Evolutionary conservation across 495 filamentous ascomycete genomes (phyloP).

Genomic region (Aspergillus sclerotiicarbonarius): DNA sequence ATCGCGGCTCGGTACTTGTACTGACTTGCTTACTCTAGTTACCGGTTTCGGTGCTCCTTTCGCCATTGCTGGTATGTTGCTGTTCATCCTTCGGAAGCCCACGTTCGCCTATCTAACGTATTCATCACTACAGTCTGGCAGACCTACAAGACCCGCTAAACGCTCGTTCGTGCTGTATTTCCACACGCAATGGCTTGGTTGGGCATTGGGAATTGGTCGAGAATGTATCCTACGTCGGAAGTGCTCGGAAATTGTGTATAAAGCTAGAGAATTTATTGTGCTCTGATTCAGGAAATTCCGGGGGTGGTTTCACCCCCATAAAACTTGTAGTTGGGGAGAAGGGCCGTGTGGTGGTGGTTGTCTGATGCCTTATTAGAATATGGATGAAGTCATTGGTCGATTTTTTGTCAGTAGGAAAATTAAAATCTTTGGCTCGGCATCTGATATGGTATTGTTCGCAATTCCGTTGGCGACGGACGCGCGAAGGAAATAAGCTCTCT

Average conservation of each 20-base stretch:
- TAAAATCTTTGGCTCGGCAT: constrained; percentile 42
- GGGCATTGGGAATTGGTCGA: constrained; percentile 21
- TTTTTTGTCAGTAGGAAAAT: constrained; percentile 37
- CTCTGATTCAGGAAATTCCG: constrained; percentile 18
- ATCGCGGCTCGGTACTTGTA: constrained; percentile 7
- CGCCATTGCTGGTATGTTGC: constrained; percentile 71
- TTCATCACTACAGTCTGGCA: constrained; percentile 69
- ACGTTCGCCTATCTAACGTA: constrained; percentile 23
- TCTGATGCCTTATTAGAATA: constrained; percentile 33
- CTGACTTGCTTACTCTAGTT: constrained; percentile 46
- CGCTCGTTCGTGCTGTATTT: constrained; percentile 13
- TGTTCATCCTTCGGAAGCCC: neutral
- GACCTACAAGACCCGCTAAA: constrained; percentile 66
- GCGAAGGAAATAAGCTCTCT: constrained; percentile 3
- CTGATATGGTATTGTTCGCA: constrained; percentile 20
- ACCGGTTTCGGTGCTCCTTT: constrained; percentile 79
- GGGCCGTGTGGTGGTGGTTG: constrained; percentile 8
- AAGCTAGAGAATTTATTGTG: constrained; percentile 42
- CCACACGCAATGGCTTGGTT: constrained; percentile 21
- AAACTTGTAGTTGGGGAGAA: constrained; percentile 7
- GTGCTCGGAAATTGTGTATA: constrained; percentile 41
- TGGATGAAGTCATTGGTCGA: constrained; percentile 54
- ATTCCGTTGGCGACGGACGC: neutral
- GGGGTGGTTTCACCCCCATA: neutral
- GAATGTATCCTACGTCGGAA: constrained; percentile 25